A percentile compares a stretch with the other conserved stretches of the same genome.
These are phyloP conservation scores for Phoenix dactylifera DNA, from an alignment of 176 grass and related monocot species.

Conservation along the genomic window DNA sequence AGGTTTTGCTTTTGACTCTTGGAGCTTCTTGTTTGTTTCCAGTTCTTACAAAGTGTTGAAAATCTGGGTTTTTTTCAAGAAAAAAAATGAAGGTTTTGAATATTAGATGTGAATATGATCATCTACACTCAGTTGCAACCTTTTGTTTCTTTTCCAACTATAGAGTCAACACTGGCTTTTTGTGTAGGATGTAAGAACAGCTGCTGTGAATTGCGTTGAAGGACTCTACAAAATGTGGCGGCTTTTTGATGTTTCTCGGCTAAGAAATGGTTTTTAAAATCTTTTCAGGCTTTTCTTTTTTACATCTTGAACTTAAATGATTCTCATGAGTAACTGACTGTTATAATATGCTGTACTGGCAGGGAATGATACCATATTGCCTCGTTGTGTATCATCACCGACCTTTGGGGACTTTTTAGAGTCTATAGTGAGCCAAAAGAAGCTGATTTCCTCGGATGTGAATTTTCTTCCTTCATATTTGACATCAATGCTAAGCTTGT, in stretches of 20 bases:
- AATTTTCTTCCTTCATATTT: constrained; percentile 74
- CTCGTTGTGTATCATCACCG: constrained; percentile 43
- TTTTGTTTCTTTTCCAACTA: background rate
- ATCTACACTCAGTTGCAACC: background rate
- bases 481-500: constrained; percentile 54
- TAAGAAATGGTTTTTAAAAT: constrained; percentile 43
- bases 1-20: constrained; percentile 23
- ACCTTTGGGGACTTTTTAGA: constrained; percentile 63
- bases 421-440: constrained; percentile 59
- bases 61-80: too few relatives aligned
- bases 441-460: constrained; percentile 65
- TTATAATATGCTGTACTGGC: constrained; percentile 21
- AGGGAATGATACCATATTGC: constrained; percentile 52
- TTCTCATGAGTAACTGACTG: background rate
- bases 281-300: too few relatives aligned
- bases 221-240: constrained; percentile 56
- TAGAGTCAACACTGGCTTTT: background rate
- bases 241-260: constrained; percentile 32
- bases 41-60: too few relatives aligned
- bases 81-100: too few relatives aligned
- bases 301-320: too few relatives aligned
- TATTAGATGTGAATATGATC: too few relatives aligned
- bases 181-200: constrained; percentile 62
- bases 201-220: constrained; percentile 67
- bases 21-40: too few relatives aligned